Evolutionary conservation across 179 eudicot genomes (phyloP).

Genomic region (Camellia oleifera): DNA sequence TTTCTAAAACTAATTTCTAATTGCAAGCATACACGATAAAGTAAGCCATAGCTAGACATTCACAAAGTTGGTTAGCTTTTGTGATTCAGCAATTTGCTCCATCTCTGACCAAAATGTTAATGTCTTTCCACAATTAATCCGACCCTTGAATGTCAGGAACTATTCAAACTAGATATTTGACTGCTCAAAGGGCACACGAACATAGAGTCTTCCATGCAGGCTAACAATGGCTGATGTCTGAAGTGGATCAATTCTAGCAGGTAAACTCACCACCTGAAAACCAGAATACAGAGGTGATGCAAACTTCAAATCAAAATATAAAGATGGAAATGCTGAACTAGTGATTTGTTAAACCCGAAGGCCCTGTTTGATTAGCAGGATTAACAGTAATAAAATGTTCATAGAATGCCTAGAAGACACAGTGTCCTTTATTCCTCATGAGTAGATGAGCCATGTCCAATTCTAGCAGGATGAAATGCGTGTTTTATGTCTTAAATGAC

Average conservation of each 20-base stretch:
- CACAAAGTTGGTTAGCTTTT: constrained; percentile 8
- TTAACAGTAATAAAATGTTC: neutral
- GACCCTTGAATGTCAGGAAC: constrained; percentile 3
- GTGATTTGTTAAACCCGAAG: neutral
- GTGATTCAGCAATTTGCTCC: constrained; percentile 9
- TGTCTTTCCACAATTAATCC: neutral
- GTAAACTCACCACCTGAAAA: constrained; percentile 71
- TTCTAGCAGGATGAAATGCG: neutral
- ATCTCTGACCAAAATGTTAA: neutral
- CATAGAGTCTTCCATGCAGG: constrained; percentile 85
- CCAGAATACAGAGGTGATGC: neutral
- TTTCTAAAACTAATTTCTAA: constrained; percentile 1
- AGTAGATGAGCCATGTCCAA: neutral
- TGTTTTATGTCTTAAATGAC: neutral
- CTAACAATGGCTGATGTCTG: constrained; percentile 92
- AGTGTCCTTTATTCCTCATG: neutral
- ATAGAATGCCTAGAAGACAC: neutral
- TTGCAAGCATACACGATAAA: constrained; percentile 8
- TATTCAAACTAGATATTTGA: constrained; percentile 26
- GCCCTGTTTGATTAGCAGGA: too few relatives aligned
- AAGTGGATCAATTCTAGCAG: constrained; percentile 77
- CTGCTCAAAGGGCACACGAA: constrained; percentile 83
- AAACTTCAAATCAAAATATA: neutral
- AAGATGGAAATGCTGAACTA: neutral
- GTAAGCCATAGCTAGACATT: constrained; percentile 7